Evolutionary conservation across 768 basidiomycete species (phyloP), one percentile per base, ranked within the genome.

Genomic region (Trametes sanguinea): DNA sequence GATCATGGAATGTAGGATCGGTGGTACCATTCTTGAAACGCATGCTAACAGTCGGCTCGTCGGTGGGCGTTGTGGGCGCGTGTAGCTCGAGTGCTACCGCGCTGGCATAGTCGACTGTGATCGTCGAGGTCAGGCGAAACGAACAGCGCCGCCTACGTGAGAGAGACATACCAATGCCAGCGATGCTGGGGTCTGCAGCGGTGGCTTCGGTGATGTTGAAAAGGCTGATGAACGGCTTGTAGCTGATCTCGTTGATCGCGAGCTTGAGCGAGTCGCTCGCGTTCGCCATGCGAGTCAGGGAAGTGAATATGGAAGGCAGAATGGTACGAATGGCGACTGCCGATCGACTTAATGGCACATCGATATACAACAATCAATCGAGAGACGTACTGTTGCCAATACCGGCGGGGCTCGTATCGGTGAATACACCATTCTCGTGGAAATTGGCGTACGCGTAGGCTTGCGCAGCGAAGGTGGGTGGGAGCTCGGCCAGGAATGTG

Each of bases 181-280:
- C 80, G 6, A 89, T 77, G 64, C 81, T 66, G 1, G 85, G 80
- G 57, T 82, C 78, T 47, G 77, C 73, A 11, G 76, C 69, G 11
- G 80, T 79, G 35, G 80, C 79, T 3, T 82, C 79, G 0, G 87
- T 89, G 83, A 93, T 85, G 72, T 89, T 88, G 78, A 92, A 91
- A 48, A 92, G 73, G 6, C 86, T 86, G 42, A 92, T 63, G 75
- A 92, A 87, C 0, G 89, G 90, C 72, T 92, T 91, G 77, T 92
- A 92, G 0, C 89, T 80, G 57, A 86, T 77, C 10, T 83, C 84
- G 37, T 83, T 76, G 62, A 87, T 82, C n/a, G 78, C 72, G 47
- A 93, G 68, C 69, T 85, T 85, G 60, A 85, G 68, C 1, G 85
- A 80, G 63, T 85, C 78, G 4, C 77, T 74, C 3, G 71, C 44